A percentile compares a stretch with the other conserved stretches of the same genome.
Evolutionary conservation across 805 yeast genomes (phyloP).

Genomic region (Saccharomyces paradoxus): DNA sequence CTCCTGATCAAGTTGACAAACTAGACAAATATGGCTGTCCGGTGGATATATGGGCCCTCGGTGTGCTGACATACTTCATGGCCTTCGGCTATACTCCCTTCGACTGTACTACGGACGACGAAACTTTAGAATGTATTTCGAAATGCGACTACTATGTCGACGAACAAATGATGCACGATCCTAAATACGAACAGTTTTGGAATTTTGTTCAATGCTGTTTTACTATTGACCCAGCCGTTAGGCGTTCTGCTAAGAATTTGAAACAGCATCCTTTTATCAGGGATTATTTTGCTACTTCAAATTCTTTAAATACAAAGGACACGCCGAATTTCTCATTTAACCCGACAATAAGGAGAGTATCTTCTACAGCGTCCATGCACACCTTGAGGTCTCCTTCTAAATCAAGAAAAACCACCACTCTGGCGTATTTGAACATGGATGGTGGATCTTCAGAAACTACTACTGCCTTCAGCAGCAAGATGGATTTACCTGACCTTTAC

Average conservation of each 20-base stretch:
- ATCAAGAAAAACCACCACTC: constrained; percentile 6
- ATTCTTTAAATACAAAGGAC: neutral
- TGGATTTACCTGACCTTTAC: constrained; percentile 3
- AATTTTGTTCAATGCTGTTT: constrained; percentile 53
- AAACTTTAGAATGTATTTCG: constrained; percentile 56
- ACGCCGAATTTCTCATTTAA: neutral
- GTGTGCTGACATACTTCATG: constrained; percentile 63
- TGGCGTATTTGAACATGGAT: constrained; percentile 4
- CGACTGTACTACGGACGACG: constrained; percentile 63
- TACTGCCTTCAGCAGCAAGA: constrained; percentile 5
- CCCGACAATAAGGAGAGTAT: neutral
- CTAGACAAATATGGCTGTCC: constrained; percentile 42
- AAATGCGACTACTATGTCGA: constrained; percentile 52
- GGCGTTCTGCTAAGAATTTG: constrained; percentile 41
- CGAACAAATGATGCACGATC: constrained; percentile 51
- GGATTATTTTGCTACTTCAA: constrained; percentile 15
- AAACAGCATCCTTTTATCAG: constrained; percentile 37
- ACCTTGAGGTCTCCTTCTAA: constrained; percentile 19
- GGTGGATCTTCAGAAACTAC: constrained; percentile 3
- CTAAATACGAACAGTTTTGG: constrained; percentile 39
- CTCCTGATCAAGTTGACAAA: constrained; percentile 9
- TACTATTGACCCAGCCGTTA: constrained; percentile 34
- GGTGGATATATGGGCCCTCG: constrained; percentile 72
- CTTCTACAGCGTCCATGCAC: constrained; percentile 5
- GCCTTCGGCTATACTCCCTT: constrained; percentile 71